A percentile compares a stretch with the other conserved stretches of the same genome.
These are phyloP conservation scores for Salix viminalis DNA, from an alignment of 345 rosid species.

Conservation along the genomic window DNA sequence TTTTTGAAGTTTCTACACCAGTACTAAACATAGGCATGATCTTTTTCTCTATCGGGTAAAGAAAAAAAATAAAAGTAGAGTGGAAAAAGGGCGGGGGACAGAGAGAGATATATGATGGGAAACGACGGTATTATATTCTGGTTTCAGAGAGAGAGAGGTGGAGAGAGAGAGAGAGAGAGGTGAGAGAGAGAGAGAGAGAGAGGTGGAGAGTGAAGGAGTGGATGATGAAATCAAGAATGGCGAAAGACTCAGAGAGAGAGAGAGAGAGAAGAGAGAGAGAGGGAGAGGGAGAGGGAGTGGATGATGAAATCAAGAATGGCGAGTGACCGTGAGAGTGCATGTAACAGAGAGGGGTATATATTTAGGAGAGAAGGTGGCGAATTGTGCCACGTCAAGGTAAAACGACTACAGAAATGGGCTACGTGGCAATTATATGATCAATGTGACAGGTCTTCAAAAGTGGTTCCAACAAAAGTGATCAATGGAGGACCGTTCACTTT, in stretches of 20 bases:
- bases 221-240: neutral
- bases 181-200: neutral
- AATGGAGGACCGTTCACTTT: conserved; percentile 18
- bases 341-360: conserved; percentile 26
- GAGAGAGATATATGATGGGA: neutral
- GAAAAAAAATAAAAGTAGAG: neutral
- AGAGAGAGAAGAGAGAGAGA: neutral
- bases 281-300: neutral
- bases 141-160: too few species aligned
- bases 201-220: neutral
- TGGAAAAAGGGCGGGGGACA: neutral
- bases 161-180: neutral
- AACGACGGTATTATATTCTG: neutral
- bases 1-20: conserved; percentile 28
- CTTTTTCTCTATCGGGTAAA: neutral
- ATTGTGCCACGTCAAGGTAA: conserved; percentile 57
- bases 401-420: conserved; percentile 24
- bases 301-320: neutral
- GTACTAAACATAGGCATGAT: conserved; percentile 34
- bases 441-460: conserved; percentile 34
- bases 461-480: conserved; percentile 9
- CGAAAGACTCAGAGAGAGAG: neutral
- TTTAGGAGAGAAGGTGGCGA: conserved; percentile 26
- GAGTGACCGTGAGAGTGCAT: neutral
- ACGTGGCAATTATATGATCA: conserved; percentile 46